These are phyloP conservation scores for Tetratostichococcus sp. DNA, from an alignment of 139 green algal species.

Conservation along the genomic window DNA sequence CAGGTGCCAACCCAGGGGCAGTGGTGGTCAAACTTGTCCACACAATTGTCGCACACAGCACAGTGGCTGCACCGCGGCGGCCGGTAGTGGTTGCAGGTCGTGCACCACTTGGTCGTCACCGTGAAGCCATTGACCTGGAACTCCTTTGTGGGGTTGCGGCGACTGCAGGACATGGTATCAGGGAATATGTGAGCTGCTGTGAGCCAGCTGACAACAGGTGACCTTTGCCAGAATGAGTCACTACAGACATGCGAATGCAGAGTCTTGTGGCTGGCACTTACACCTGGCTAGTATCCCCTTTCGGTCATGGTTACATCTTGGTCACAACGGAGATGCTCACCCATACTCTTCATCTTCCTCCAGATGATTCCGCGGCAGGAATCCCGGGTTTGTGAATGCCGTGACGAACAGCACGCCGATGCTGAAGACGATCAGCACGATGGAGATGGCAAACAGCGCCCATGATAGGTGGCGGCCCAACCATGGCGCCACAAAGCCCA, in stretches of 20 bases:
- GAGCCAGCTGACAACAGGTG: too few species aligned
- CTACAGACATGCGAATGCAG: too few species aligned
- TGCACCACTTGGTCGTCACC: slow-evolving; percentile 75
- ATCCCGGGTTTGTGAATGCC: slow-evolving; percentile 81
- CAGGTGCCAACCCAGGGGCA: slow-evolving; percentile 97
- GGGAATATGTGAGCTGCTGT: too few species aligned
- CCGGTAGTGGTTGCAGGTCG: slow-evolving; percentile 88
- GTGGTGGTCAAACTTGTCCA: slow-evolving; percentile 97
- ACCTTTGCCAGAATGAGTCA: too few species aligned
- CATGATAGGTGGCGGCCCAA: slow-evolving; percentile 34
- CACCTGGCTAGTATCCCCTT: too few species aligned
- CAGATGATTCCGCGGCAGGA: slow-evolving; percentile 69
- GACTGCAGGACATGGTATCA: slow-evolving; percentile 14
- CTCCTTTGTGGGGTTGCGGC: slow-evolving; percentile 27
- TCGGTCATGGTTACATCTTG: too few species aligned
- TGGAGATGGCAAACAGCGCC: slow-evolving; percentile 24
- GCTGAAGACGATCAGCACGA: slow-evolving; percentile 26
- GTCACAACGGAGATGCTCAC: neutral
- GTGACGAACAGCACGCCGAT: slow-evolving; percentile 69
- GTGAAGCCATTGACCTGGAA: slow-evolving; percentile 45
- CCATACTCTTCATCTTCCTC: slow-evolving; percentile 1
- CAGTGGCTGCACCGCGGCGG: slow-evolving; percentile 93
- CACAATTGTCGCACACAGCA: slow-evolving; percentile 96
- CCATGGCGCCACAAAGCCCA: slow-evolving; percentile 59
- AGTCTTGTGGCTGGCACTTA: too few species aligned